Conservation (phyloP, 2,329 filamentous ascomycete genomes). For the Fusarium chuoi region DNA sequence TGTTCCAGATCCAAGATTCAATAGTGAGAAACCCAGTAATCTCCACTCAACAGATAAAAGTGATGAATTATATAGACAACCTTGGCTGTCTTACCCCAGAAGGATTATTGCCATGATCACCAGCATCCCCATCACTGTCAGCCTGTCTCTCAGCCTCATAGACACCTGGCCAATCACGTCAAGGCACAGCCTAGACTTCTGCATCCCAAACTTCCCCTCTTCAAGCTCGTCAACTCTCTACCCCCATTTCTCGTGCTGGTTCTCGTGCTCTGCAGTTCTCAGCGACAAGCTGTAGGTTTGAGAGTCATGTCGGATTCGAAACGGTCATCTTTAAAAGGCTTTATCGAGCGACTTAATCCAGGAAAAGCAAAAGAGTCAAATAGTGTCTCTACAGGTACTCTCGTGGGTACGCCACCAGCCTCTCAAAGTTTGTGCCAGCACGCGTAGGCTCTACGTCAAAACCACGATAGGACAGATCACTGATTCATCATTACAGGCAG, state of each 20-base stretch:
- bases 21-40: accelerated
- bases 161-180: background rate
- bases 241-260: accelerated
- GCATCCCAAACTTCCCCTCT: background rate
- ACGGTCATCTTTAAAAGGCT: background rate
- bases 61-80: no score
- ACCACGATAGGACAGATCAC: background rate
- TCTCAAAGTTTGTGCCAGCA: background rate
- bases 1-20: accelerated
- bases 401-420: no score
- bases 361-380: background rate
- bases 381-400: accelerated
- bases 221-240: background rate
- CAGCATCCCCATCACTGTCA: background rate
- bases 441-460: background rate
- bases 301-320: background rate
- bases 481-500: accelerated
- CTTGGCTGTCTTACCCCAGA: background rate
- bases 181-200: background rate
- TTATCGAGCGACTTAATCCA: background rate
- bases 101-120: background rate
- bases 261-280: accelerated
- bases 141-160: background rate
- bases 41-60: accelerated
- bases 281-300: accelerated